Base-by-base conservation (phyloP, 306 rosid genomes). In the Clitoria ternatea region DNA sequence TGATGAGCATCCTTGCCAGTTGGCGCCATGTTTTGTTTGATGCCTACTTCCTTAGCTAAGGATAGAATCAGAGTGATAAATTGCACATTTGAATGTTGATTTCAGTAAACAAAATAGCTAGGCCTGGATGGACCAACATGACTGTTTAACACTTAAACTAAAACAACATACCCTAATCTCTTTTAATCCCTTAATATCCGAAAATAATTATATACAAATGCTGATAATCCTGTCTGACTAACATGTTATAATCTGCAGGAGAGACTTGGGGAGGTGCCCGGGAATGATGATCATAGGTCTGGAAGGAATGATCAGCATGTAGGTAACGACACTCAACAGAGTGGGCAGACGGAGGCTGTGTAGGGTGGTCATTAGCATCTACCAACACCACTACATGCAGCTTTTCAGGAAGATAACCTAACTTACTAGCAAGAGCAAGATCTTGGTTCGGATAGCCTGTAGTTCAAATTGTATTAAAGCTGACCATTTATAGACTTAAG, bases 191-290 rank as follows among this genome's bases (percentile, higher is more conserved):
- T 67, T 18, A 2, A 32, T 27, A 45, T 35, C 36, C 35, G 62
- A 39, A 49, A 17, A 13, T n/a, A n/a, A n/a, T n/a, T n/a, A n/a
- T n/a, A n/a, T n/a, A n/a, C n/a, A n/a, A n/a, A n/a, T n/a, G n/a
- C n/a, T n/a, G n/a, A n/a, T n/a, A n/a, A n/a, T n/a, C n/a, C n/a
- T n/a, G n/a, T n/a, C n/a, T n/a, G n/a, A n/a, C n/a, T n/a, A n/a
- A n/a, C 60, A 13, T 62, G 61, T 6, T 20, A 14, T 81, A 60
- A 39, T 72, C 27, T 84, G 43, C 95, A 94, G 98, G 96, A 86
- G 85, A 85, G 83, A 77, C 89, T 94, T 2, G 97, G 86, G 52
- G 97, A 94, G 72, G 61, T 32, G 62, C 90, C 96, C 13, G 85
- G 77, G 53, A 88, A 80, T 0, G 88, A 85, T 43, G 96, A 83